phyloP scores from a whole-genome alignment of 83 land plant genomes.

The Diphasiastrum complanatum region DNA sequence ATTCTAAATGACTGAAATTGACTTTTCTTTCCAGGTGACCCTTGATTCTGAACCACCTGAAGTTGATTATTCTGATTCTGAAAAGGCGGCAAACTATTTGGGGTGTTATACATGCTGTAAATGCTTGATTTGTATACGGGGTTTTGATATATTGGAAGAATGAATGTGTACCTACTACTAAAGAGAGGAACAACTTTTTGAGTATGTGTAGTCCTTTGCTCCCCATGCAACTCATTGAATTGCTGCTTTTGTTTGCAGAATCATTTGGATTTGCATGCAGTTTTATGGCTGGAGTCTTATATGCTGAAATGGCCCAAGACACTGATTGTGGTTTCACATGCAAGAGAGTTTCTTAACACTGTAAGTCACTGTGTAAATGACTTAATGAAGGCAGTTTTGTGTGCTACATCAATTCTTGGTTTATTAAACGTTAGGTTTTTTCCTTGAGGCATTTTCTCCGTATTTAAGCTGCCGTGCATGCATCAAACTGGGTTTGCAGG shows the following conservation, averaged over 20 bases:
- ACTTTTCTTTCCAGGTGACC: too few species aligned
- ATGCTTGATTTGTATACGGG: too few species aligned
- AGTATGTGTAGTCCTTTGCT: neutral
- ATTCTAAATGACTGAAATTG: too few species aligned
- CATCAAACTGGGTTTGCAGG: constrained; percentile 43
- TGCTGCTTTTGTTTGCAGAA: constrained; percentile 46
- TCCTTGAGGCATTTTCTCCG: neutral
- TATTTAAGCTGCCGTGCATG: neutral
- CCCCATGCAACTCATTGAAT: neutral
- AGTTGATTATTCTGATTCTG: too few species aligned
- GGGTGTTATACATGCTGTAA: too few species aligned
- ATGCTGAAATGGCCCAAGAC: constrained; percentile 96
- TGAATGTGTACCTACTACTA: too few species aligned
- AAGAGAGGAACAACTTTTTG: neutral
- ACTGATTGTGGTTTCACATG: constrained; percentile 96
- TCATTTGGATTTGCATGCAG: constrained; percentile 99
- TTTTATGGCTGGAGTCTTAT: constrained; percentile 93
- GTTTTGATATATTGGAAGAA: too few species aligned
- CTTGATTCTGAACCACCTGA: too few species aligned
- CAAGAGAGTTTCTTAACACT: constrained; percentile 94
- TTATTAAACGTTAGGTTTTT: neutral
- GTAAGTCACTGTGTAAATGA: constrained; percentile 27
- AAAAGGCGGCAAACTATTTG: too few species aligned
- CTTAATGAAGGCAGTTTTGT: constrained; percentile 3
- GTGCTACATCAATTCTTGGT: neutral